A percentile compares a stretch with the other conserved stretches of the same genome.
phyloP scores from a whole-genome alignment of 192 early-diverging fungal genomes.

The Linderina pennispora region DNA sequence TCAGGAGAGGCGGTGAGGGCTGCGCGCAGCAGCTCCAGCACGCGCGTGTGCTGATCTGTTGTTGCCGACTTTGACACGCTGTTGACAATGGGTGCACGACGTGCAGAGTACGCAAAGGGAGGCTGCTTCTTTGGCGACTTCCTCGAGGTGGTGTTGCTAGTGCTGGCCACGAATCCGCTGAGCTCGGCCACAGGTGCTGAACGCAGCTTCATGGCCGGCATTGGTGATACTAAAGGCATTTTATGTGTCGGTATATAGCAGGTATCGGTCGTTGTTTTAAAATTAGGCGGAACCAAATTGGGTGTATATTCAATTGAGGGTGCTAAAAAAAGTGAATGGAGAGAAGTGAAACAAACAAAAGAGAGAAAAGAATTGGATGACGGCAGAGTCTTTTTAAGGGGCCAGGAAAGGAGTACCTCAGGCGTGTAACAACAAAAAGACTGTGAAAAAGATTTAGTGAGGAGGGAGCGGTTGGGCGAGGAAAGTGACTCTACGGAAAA shows the following conservation, averaged over 20 bases:
- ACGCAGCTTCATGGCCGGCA: conserved; percentile 1
- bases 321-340: conserved; percentile 7
- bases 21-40: conserved; percentile 30
- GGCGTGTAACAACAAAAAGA: too few relatives aligned
- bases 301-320: too few relatives aligned
- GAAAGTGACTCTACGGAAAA: too few relatives aligned
- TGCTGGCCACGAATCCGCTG: conserved; percentile 27
- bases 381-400: too few relatives aligned
- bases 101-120: background rate
- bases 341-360: background rate
- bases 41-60: conserved; percentile 14
- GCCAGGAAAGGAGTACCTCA: too few relatives aligned
- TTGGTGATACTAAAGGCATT: background rate
- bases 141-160: background rate
- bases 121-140: background rate
- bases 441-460: too few relatives aligned
- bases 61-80: background rate
- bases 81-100: background rate
- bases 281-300: too few relatives aligned
- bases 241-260: background rate
- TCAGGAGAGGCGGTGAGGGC: conserved; percentile 16
- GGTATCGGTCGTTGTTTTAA: too few relatives aligned
- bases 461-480: too few relatives aligned
- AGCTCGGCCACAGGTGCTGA: conserved; percentile 28
- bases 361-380: conserved; percentile 3